These are phyloP conservation scores for Eutypella sp. DNA, from an alignment of 2,329 filamentous ascomycete species.

Conservation along the genomic window DNA sequence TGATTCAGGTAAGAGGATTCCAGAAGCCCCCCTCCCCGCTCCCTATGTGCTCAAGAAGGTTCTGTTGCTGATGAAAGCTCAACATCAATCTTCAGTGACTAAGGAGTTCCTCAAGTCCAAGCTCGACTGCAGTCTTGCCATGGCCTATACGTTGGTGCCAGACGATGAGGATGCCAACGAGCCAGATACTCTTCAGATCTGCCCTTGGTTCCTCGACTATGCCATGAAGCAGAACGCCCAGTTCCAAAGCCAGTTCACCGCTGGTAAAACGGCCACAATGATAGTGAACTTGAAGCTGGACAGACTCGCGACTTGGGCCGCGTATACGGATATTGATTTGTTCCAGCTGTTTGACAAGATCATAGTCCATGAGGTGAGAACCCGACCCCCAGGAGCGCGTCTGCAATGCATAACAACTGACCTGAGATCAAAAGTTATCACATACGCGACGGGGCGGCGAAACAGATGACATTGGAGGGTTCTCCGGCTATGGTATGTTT, in stretches of 20 bases:
- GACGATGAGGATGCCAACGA: neutral
- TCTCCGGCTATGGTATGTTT: neutral
- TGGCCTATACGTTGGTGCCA: neutral
- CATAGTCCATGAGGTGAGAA: neutral
- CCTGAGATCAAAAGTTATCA: neutral
- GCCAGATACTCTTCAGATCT: neutral
- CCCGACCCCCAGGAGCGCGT: neutral
- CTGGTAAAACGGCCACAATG: neutral
- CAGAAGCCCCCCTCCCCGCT: neutral
- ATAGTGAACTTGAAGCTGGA: neutral
- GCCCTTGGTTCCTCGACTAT: neutral
- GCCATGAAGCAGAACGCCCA: neutral
- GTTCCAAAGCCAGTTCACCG: neutral
- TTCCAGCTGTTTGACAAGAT: neutral
- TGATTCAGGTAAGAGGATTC: neutral
- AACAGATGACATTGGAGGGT: neutral
- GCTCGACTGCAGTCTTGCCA: neutral
- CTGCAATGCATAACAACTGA: neutral
- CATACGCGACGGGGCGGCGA: neutral
- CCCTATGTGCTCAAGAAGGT: neutral
- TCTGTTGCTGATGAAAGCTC: neutral
- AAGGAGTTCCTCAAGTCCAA: neutral
- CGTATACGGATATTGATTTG: neutral
- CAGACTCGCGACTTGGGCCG: neutral
- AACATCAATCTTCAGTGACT: neutral